Evolutionary conservation across 108 stramenopile genomes (phyloP), one percentile per base, ranked within the genome.

Genomic region (Cyclotella choctawhatcheeana): DNA sequence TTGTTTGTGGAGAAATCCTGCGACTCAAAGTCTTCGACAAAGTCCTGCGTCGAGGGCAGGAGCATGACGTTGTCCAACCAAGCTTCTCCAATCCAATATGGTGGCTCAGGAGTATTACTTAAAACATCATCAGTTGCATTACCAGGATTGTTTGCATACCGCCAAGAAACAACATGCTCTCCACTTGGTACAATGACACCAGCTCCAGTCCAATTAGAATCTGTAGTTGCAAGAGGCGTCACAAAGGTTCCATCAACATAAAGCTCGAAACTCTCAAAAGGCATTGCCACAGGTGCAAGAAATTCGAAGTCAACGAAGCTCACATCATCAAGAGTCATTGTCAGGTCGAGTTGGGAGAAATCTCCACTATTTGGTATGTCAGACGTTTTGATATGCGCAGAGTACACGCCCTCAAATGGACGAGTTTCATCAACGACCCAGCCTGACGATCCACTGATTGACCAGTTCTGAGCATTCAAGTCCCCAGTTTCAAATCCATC

Each of bases 401-500:
- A 74, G 43, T 44, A 81, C 5, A 20, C 24, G 27, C 73, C 80
- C 55, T 74, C 73, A 25, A 45, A 81, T 32, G 80, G 71, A 34
- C 26, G 27, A 13, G 80, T 58, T 52, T 58, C 56, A 21, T 81
- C 80, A 13, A 81, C 73, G 13, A 31, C 35, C 80, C 80, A 81
- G 34, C 61, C 55, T 20, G 53, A 27, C 25, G 45, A 68, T n/a
- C 80, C 80, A 33, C 35, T 35, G 17, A 74, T 12, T 13, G 31
- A 31, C 80, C 80, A 81, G 31, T 65, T 29, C 35, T 50, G 35
- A 13, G 26, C 69, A 44, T 68, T 55, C 20, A 81, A 74, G 44
- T 81, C 80, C 17, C 80, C 80, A 40, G 52, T 74, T 22, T 81
- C 80, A 53, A 81, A 81, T 16, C 80, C 80, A 50, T 81, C 80